A percentile compares a stretch with the other conserved stretches of the same genome.
Conservation (phyloP, 306 rosid genomes). For the Vigna mungo region DNA sequence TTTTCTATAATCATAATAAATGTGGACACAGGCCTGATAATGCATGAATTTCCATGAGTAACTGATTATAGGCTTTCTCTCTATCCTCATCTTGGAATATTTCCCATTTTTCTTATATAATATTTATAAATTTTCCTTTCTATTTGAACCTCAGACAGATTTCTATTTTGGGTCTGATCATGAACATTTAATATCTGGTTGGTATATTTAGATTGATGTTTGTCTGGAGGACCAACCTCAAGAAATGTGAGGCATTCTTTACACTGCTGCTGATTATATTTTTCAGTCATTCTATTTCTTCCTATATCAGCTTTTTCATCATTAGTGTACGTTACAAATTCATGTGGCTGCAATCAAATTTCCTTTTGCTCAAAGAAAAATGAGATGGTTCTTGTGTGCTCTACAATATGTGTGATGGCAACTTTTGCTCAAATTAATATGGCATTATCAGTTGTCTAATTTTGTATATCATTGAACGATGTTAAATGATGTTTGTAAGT, state of each 20-base stretch:
- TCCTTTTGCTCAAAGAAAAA: constrained; percentile 24
- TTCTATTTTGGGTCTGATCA: too few species aligned
- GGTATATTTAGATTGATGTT: constrained; percentile 19
- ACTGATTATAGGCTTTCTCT: background rate
- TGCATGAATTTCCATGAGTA: too few species aligned
- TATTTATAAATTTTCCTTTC: background rate
- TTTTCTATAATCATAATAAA: too few species aligned
- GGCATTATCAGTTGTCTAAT: constrained; percentile 4
- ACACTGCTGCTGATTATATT: background rate
- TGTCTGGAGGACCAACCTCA: constrained; percentile 10
- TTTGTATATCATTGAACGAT: constrained; percentile 30
- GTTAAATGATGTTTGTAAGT: constrained; percentile 29
- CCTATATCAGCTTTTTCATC: constrained; percentile 29
- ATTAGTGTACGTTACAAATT: constrained; percentile 10
- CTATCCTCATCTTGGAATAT: background rate
- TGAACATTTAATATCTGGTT: constrained; percentile 7
- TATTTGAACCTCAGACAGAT: too few species aligned
- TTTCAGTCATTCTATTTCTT: constrained; percentile 2
- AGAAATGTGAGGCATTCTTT: constrained; percentile 19
- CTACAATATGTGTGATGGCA: constrained; percentile 18
- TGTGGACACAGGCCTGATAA: too few species aligned
- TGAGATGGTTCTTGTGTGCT: constrained; percentile 14
- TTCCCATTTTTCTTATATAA: background rate
- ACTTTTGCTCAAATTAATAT: constrained; percentile 12
- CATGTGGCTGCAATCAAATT: constrained; percentile 25